A percentile compares a stretch with the other conserved stretches of the same genome.
These are phyloP conservation scores for Scheffersomyces illinoinensis DNA, from an alignment of 1,139 yeast species.

Conservation along the genomic window DNA sequence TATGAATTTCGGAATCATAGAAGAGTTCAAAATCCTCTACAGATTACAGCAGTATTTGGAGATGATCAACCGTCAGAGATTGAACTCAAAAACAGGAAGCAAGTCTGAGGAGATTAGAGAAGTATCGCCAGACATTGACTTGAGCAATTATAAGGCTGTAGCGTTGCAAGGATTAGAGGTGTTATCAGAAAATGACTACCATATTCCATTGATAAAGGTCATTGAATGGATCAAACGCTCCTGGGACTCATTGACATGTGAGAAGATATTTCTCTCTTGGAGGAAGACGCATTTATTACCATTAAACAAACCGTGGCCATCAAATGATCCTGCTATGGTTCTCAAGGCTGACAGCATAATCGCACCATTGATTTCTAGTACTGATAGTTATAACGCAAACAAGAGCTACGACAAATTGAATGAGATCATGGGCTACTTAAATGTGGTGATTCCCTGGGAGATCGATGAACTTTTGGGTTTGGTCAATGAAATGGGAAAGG, in stretches of 20 bases:
- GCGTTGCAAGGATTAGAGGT: constrained; percentile 17
- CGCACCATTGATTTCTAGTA: constrained; percentile 7
- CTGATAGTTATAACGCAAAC: constrained; percentile 17
- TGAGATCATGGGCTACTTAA: constrained; percentile 43
- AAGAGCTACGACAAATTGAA: constrained; percentile 38
- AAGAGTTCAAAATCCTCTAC: constrained; percentile 60
- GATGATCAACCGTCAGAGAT: constrained; percentile 44
- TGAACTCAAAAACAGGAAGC: constrained; percentile 16
- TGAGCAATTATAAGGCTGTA: not conserved
- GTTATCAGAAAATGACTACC: constrained; percentile 39
- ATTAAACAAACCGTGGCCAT: constrained; percentile 25
- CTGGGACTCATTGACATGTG: constrained; percentile 52
- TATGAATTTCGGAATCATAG: constrained; percentile 64
- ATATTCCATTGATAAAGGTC: constrained; percentile 53
- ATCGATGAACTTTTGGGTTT: constrained; percentile 55
- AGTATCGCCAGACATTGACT: not conserved
- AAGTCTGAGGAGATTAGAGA: constrained; percentile 6
- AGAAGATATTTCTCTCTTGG: constrained; percentile 55
- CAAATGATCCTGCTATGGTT: constrained; percentile 11
- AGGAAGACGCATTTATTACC: constrained; percentile 25
- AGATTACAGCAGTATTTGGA: constrained; percentile 61
- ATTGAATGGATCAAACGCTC: constrained; percentile 59
- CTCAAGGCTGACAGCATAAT: constrained; percentile 10
- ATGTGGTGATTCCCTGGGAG: constrained; percentile 60
- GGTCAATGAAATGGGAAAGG: constrained; percentile 58